Base-by-base conservation (phyloP, 1,139 yeast species). In the Groenewaldozyma auringiensis region DNA sequence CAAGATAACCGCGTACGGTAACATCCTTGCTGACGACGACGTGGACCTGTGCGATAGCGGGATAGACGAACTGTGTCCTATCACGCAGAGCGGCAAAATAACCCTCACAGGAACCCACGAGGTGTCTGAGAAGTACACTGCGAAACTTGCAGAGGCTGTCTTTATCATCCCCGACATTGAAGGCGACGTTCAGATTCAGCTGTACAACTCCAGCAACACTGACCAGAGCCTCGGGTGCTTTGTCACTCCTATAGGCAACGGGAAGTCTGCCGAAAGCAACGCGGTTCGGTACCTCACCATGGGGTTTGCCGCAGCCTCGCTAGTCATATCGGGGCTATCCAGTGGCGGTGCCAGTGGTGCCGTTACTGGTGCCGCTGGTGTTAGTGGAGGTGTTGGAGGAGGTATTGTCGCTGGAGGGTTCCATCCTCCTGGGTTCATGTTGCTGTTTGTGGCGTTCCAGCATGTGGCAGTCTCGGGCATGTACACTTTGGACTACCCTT, bases 151-250 rank as follows among this genome's bases (percentile, higher is more conserved):
- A 2, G 36, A 54, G 8, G 50, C 57, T 27, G 67, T 64, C 2
- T 63, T 57, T 50, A 47, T 47, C 9, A 53, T 63, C 17, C 67
- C 67, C 3, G 66, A 63, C 46, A 47, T 63, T n/a, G 64, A 63
- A 44, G 66, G 63, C 1, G 29, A 46, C 3, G 56, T 61, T 9
- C 48, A 47, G n/a, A 54, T 63, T 31, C 49, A 47, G 17, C 41
- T 63, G 9, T 51, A 35, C 38, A 54, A 54, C 40, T 56, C 61
- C 2, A 20, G 35, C 11, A 54, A 58, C 37, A 48, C 51, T 4
- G 46, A 48, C 17, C 50, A 49, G 21, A 50, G 50, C 34, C 43
- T 54, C 4, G 66, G 65, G n/a, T 63, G 67, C 47, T 61, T 61
- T 37, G 43, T 50, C 27, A 57, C 66, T 2, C 49, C 55, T 16